Evolutionary conservation across 257 asterid species (phyloP).

Genomic region (Linaria vulgaris): DNA sequence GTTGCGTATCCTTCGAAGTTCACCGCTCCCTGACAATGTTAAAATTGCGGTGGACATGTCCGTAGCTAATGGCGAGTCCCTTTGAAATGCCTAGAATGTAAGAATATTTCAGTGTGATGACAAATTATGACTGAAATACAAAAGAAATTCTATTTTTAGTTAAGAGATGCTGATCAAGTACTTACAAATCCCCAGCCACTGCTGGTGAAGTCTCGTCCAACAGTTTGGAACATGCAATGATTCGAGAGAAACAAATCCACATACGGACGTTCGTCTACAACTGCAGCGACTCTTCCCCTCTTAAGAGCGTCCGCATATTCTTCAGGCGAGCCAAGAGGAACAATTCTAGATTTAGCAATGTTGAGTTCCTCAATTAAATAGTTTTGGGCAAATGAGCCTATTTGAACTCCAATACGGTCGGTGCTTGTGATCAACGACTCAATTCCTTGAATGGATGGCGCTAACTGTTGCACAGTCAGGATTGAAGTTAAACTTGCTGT

Average conservation of each 20-base stretch:
- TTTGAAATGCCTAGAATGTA: conserved; percentile 62
- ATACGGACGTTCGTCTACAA: conserved; percentile 78
- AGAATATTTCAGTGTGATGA: background rate
- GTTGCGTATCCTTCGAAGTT: conserved; percentile 57
- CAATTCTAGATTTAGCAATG: conserved; percentile 67
- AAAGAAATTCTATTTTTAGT: too few species aligned
- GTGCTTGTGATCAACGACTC: conserved; percentile 65
- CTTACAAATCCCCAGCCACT: conserved; percentile 90
- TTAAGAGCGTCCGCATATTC: conserved; percentile 64
- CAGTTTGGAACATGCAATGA: conserved; percentile 57
- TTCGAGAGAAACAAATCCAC: conserved; percentile 62
- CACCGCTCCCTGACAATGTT: conserved; percentile 60
- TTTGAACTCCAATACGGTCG: conserved; percentile 65
- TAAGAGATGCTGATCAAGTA: conserved; percentile 10
- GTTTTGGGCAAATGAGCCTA: conserved; percentile 70
- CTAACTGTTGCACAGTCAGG: conserved; percentile 68
- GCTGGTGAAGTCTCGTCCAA: conserved; percentile 69
- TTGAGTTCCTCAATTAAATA: conserved; percentile 63
- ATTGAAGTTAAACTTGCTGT: conserved; percentile 81
- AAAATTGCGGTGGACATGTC: conserved; percentile 79
- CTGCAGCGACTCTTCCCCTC: conserved; percentile 54
- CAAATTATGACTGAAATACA: too few species aligned
- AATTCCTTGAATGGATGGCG: conserved; percentile 69
- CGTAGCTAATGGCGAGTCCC: conserved; percentile 70
- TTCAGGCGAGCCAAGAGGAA: conserved; percentile 69